Evolutionary conservation across 202 grass and related monocot genomes (phyloP), one percentile per base, ranked within the genome.

Genomic region (Musa balbisiana): DNA sequence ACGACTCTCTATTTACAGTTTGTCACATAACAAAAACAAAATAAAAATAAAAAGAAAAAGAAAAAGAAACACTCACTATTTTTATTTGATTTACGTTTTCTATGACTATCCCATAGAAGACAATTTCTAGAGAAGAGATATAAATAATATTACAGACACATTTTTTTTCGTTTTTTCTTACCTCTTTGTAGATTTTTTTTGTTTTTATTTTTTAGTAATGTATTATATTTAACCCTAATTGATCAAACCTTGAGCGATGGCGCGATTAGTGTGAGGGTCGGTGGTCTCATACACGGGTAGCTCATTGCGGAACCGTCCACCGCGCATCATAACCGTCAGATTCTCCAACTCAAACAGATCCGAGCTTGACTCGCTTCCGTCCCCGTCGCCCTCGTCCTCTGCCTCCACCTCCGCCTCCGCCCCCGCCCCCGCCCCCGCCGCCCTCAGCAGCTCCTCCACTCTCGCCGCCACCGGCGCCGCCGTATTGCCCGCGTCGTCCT

Each of bases 341-440:
- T 78, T 91, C 64, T 96, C 84, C 51, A 97, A 78, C 81, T 97
- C 93, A 76, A 97, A 97, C 64, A 97, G 85, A 78, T 97, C 93
- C 24, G 93, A 93, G 81, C 93, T 97, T 6, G 79, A 71, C 75
- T 97, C 93, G 76, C 93, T 97, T 2, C 80, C 80, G 26, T 72
- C 85, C 9, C 85, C 67, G 9, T 88, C 78, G 58, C 84, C 84
- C 22, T 82, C 82, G 77, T 87, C 65, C 60, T 88, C 84, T 64
- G 43, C 53, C 33, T 68, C 75, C 24, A 11, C 52, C 21, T 77
- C 82, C 58, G 87, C 69, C 22, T 3, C 29, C 3, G 29, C 29
- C 33, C 2, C 75, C 23, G 12, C 52, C 21, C 73, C 82, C 53
- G 87, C 65, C 22, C 33, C 33, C 4, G 33, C 33, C 33, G 71